Evolutionary conservation across 2,329 filamentous ascomycete species (phyloP), one percentile per base, ranked within the genome.

Genomic region (Pseudogymnoascus sp.): DNA sequence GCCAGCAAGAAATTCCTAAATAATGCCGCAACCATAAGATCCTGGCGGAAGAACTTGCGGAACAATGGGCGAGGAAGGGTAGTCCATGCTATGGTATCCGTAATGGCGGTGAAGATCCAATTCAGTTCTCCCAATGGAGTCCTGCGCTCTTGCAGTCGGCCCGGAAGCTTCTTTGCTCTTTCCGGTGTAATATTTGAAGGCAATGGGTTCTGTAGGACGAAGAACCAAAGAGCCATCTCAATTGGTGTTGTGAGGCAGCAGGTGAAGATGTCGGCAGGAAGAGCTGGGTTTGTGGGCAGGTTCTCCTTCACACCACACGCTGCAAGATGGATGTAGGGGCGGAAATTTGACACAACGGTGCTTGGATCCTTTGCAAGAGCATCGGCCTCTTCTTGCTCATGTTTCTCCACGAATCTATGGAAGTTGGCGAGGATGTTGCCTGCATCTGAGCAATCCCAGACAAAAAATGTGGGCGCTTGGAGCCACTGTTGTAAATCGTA

Each of bases 41-140:
- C 94, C 74, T 99, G 94, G 43, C 94, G 81, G 75, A 99, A 99
- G 64, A 97, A 90, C 74, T 96, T 96, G 75, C 96, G 92, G 77
- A 99, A 99, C 10, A 97, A 78, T 19, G 92, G 85, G 52, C 93
- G 88, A 2, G 92, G 91, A 3, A 99, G 78, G 4, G 91, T 95
- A 33, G 96, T 97, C 94, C 94, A 99, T 0, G 94, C 94, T 70
- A 99, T 99, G 1, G 93, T 97, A 73, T 99, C 94, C 0, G 94
- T 99, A 67, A 99, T 97, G 62, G 94, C 94, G 0, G 94, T 99
- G 72, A 99, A 97, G 37, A 99, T 99, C 94, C 94, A 99, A 72
- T 99, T 99, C 12, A 99, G 80, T 76, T 99, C 94, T 65, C 94
- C 94, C 35, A 99, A 82, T 7, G 94, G 94, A 59, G 94, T 97